Evolutionary conservation across 805 yeast genomes (phyloP), one percentile per base, ranked within the genome.

Genomic region (Komagataella ulmi): DNA sequence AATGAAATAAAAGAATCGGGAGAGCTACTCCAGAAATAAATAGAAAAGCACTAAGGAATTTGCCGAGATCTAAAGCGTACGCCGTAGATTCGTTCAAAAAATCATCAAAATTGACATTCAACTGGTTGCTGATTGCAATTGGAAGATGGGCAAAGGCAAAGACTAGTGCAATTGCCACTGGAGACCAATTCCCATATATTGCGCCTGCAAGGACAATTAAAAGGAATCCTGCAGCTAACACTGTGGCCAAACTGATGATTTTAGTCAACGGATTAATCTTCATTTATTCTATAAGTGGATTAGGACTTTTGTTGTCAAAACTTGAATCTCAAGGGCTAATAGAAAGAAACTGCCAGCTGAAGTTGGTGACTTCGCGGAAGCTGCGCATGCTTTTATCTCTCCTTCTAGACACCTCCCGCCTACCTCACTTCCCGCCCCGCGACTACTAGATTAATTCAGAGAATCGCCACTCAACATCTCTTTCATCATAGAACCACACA

Each of bases 171-270:
- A 57, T 85, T 88, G 44, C 83, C 75, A 91, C 74, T 44, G 99
- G 98, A 60, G 84, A 80, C 95, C 97, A 93, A 65, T 88, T 89
- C 49, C 87, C 85, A 69, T 80, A 88, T 10, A 93, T 73, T 2
- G 93, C 91, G 50, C 96, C 89, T 48, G 96, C 88, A 40, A 93
- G 72, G 23, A 91, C 86, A 47, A 90, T 88, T 56, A 93, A 72
- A 43, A 93, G 77, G 60, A 91, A 91, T 5, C 99, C 99, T 57
- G 88, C 75, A 1, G 98, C 93, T 30, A 91, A 74, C 48, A 90
- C 81, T 45, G 82, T 74, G 14, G 93, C 79, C 17, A 88, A 78
- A 14, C 84, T 83, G 46, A 88, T 84, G 59, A 88, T 85, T 61
- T 81, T 83, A 52, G 87, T 84, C 55, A 88, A 69, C 43, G 95